Conservation (phyloP, 306 rosid species). For the Vigna radiata region DNA sequence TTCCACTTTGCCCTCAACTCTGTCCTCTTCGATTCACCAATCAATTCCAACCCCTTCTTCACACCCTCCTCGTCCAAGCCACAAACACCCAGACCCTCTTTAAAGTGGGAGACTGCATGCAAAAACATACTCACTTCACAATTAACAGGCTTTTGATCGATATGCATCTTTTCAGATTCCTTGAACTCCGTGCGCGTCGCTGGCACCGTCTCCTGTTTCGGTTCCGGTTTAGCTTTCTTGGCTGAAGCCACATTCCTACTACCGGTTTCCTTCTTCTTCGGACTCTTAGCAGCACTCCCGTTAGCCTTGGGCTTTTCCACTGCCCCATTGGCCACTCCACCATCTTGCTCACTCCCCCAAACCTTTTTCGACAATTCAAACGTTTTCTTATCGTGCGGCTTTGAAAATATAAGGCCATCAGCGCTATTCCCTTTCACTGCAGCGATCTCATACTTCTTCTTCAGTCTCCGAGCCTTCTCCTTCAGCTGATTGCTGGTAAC, state of each 20-base stretch:
- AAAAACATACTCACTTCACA: slow-evolving; percentile 1
- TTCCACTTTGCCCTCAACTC: slow-evolving; percentile 65
- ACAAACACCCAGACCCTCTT: slow-evolving; percentile 32
- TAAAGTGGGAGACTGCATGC: slow-evolving; percentile 43
- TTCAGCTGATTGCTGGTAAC: slow-evolving; percentile 48
- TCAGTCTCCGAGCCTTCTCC: slow-evolving; percentile 65
- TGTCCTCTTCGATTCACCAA: slow-evolving; percentile 50
- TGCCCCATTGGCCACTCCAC: slow-evolving; percentile 19
- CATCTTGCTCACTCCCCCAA: slow-evolving; percentile 45
- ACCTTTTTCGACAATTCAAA: slow-evolving; percentile 64
- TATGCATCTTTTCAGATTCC: slow-evolving; percentile 35
- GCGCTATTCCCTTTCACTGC: slow-evolving; percentile 48
- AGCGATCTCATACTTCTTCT: slow-evolving; percentile 56
- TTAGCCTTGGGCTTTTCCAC: slow-evolving; percentile 44
- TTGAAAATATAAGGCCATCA: slow-evolving; percentile 34
- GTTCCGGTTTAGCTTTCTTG: slow-evolving; percentile 34
- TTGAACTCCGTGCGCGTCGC: not conserved
- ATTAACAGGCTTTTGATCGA: not conserved
- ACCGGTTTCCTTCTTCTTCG: slow-evolving; percentile 53
- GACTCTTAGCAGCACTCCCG: slow-evolving; percentile 43
- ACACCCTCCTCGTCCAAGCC: slow-evolving; percentile 44
- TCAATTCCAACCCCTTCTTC: slow-evolving; percentile 51
- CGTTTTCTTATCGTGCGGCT: slow-evolving; percentile 49
- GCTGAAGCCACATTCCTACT: slow-evolving; percentile 35
- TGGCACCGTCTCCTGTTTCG: not conserved